Evolutionary conservation across 495 filamentous ascomycete genomes (phyloP).

Genomic region (Penicillium pancosmium): DNA sequence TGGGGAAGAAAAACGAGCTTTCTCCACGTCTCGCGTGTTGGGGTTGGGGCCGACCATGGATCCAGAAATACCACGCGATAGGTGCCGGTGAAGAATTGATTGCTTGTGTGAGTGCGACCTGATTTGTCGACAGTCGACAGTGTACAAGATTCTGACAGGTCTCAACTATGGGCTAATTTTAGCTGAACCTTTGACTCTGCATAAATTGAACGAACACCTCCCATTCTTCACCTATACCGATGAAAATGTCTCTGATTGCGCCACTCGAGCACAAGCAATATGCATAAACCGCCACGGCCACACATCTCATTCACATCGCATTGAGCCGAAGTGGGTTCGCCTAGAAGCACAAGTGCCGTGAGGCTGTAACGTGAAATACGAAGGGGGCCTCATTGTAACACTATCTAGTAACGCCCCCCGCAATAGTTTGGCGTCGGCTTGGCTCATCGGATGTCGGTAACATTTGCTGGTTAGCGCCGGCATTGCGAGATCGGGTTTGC

Average conservation of each 20-base stretch:
- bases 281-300: no score
- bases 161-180: not conserved
- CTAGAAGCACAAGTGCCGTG: not conserved
- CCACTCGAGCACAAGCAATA: no score
- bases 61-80: constrained; percentile 9
- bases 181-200: not conserved
- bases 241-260: no score
- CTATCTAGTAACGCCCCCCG: constrained; percentile 17
- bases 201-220: no score
- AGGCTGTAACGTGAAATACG: not conserved
- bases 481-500: constrained; percentile 1
- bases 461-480: constrained; percentile 7
- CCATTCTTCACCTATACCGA: no score
- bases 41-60: constrained; percentile 4
- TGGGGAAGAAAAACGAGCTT: constrained; percentile 5
- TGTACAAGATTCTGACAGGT: not conserved
- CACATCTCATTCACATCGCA: no score
- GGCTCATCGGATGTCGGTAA: not conserved
- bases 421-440: constrained; percentile 6
- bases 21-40: constrained; percentile 18
- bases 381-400: constrained; percentile 12
- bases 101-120: constrained; percentile 1
- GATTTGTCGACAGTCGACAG: not conserved
- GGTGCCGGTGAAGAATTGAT: not conserved
- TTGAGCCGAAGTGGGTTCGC: not conserved